Evolutionary conservation across 2,329 filamentous ascomycete genomes (phyloP), one percentile per base, ranked within the genome.

Genomic region (Venturia nashicola): DNA sequence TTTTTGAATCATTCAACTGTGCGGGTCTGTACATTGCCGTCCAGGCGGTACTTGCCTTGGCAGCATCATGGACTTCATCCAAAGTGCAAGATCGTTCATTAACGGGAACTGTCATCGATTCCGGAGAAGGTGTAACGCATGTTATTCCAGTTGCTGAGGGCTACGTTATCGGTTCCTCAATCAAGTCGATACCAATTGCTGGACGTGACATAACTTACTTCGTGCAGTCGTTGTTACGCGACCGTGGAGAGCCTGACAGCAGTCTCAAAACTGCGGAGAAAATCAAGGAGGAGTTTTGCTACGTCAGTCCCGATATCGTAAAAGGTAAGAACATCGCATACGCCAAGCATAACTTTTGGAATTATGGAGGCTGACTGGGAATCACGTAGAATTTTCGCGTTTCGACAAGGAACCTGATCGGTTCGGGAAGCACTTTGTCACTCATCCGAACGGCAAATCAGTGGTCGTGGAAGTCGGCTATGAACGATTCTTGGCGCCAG

Each of bases 1-100:
- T 99, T 86, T 99, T 99, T 79, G 94, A 99, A 75, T 97, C 94
- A 3, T 99, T 99, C 83, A 99, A 99, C 80, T 97, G 94, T 76
- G 93, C 94, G 65, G 94, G 94, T 78, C 87, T 99, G 68, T 99
- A 99, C 78, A 99, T 99, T 74, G 94, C 94, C 59, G 94, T 99
- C 16, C 94, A 99, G 78, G 94, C 94, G 40, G 94, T 99, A 27
- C 87, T 99, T 64, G 94, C 95, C 18, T 85, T 99, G 57, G 94
- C 94, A 55, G 94, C 95, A 23, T 97, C 94, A 9, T 99, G 94
- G 94, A 99, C 94, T 36, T 97, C 92, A 60, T 96, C 92, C 62
- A 99, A 97, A 80, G 93, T 97, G 18, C 92, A 93, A 59, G 94
- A 99, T 72, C 86, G 94, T 69, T 97, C 93, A 54, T 80, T 99